Conservation (phyloP, 2,329 filamentous ascomycete species). For the Ophiocordyceps camponoti-leonardi region DNA sequence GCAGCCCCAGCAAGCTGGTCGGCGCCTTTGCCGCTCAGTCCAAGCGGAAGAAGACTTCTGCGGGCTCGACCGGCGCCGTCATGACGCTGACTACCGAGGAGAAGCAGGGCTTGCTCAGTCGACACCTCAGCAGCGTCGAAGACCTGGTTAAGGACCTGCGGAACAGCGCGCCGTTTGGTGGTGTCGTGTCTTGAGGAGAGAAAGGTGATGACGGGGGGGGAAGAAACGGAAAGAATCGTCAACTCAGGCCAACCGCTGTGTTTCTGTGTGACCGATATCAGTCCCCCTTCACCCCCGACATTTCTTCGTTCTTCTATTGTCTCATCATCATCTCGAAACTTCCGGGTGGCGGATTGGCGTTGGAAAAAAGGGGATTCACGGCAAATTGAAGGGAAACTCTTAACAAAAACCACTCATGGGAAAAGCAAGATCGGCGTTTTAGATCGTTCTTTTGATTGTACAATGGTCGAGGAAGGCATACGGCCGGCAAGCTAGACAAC, state of each 20-base stretch:
- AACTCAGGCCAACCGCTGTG: not conserved
- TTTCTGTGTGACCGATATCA: not conserved
- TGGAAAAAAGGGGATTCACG: not conserved
- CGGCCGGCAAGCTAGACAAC: not conserved
- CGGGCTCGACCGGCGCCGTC: slow-evolving; percentile 16
- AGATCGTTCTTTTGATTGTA: not conserved
- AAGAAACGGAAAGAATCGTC: too few species aligned
- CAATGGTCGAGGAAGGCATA: not conserved
- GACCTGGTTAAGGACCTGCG: slow-evolving; percentile 72
- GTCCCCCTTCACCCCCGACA: not conserved
- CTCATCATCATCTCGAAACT: not conserved
- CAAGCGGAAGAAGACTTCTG: slow-evolving; percentile 13
- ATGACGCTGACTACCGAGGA: slow-evolving; percentile 54
- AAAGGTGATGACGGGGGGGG: too few species aligned
- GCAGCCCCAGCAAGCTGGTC: slow-evolving; percentile 51
- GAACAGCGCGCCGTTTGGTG: slow-evolving; percentile 59
- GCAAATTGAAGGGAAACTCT: not conserved
- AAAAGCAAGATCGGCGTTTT: not conserved
- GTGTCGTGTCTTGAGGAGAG: slow-evolving; percentile 31
- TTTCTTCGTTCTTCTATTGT: not conserved
- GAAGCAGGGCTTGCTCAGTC: slow-evolving; percentile 63
- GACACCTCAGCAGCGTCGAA: slow-evolving; percentile 67
- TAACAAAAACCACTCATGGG: too few species aligned
- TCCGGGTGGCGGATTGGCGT: too few species aligned
- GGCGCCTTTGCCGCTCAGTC: slow-evolving; percentile 29